Conservation (phyloP, 2,329 filamentous ascomycete genomes). For the Xylariaceae sp. region DNA sequence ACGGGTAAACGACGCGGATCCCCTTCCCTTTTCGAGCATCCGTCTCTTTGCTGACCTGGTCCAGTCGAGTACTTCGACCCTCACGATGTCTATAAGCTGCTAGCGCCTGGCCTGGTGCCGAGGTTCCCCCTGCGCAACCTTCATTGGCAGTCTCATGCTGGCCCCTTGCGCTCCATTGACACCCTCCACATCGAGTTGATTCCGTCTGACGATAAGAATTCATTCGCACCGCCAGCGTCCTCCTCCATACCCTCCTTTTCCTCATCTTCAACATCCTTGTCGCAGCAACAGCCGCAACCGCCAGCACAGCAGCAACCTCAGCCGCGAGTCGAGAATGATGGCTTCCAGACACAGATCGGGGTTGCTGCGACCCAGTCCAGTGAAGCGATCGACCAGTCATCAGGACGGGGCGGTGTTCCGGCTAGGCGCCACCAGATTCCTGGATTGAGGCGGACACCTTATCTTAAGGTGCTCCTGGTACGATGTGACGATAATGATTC, state of each 20-base stretch:
- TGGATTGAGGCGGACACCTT: conserved; percentile 84
- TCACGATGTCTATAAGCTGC: conserved; percentile 75
- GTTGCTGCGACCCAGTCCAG: conserved; percentile 26
- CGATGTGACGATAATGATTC: conserved; percentile 93
- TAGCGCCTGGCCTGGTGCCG: conserved; percentile 70
- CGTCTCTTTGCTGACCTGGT: conserved; percentile 14
- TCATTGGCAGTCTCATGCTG: conserved; percentile 92
- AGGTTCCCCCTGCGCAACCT: conserved; percentile 84
- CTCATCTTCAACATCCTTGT: conserved; percentile 11
- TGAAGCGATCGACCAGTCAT: conserved; percentile 37
- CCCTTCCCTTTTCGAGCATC: conserved; percentile 15
- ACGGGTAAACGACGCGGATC: conserved; percentile 49
- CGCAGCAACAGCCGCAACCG: not conserved
- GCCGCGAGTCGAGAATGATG: conserved; percentile 46
- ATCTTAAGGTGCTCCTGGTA: conserved; percentile 83
- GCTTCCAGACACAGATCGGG: conserved; percentile 53
- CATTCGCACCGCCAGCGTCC: conserved; percentile 27
- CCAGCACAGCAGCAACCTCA: conserved; percentile 15
- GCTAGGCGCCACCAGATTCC: conserved; percentile 89
- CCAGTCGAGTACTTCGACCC: conserved; percentile 95
- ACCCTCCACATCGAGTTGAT: conserved; percentile 86
- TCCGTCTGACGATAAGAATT: conserved; percentile 46
- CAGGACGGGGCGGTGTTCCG: conserved; percentile 32
- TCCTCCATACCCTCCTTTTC: conserved; percentile 34
- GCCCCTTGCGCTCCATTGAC: conserved; percentile 87